A percentile compares a stretch with the other conserved stretches of the same genome.
These are phyloP conservation scores for Microbotryum intermedium DNA, from an alignment of 1,284 basidiomycete genomes.

Conservation along the genomic window DNA sequence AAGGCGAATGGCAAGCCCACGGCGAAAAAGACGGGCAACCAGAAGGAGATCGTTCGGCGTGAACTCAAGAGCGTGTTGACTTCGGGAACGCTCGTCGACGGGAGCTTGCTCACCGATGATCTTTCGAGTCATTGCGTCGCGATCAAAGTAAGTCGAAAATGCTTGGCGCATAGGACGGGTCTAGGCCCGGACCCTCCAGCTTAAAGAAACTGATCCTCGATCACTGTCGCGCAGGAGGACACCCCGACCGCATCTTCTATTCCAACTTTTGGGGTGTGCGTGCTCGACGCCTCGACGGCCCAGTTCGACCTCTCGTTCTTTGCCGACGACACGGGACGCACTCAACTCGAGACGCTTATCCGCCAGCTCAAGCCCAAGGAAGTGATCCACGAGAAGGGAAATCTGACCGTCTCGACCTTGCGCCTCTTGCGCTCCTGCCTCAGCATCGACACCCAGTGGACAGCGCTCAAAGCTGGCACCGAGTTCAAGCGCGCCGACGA, in stretches of 20 bases:
- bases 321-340: slow-evolving; percentile 84
- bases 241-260: slow-evolving; percentile 30
- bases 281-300: slow-evolving; percentile 92
- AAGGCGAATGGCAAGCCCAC: slow-evolving; percentile 25
- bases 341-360: slow-evolving; percentile 86
- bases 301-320: slow-evolving; percentile 89
- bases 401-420: slow-evolving; percentile 68
- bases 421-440: slow-evolving; percentile 71
- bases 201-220: background rate
- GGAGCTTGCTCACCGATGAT: slow-evolving; percentile 78
- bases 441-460: slow-evolving; percentile 75
- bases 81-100: slow-evolving; percentile 91
- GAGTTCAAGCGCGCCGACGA: slow-evolving; percentile 71
- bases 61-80: slow-evolving; percentile 95
- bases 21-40: slow-evolving; percentile 21
- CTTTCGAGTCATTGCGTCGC: slow-evolving; percentile 92
- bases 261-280: slow-evolving; percentile 71
- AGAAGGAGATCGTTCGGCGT: slow-evolving; percentile 43
- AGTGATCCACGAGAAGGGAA: slow-evolving; percentile 77
- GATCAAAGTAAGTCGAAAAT: slow-evolving; percentile 52
- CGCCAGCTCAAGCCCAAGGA: slow-evolving; percentile 90
- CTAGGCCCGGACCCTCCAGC: slow-evolving; percentile 33
- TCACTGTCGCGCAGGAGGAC: slow-evolving; percentile 43
- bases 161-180: slow-evolving; percentile 10
- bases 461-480: slow-evolving; percentile 60